These are phyloP conservation scores for Lithospermum erythrorhizon DNA, from an alignment of 257 asterid species.

Conservation along the genomic window DNA sequence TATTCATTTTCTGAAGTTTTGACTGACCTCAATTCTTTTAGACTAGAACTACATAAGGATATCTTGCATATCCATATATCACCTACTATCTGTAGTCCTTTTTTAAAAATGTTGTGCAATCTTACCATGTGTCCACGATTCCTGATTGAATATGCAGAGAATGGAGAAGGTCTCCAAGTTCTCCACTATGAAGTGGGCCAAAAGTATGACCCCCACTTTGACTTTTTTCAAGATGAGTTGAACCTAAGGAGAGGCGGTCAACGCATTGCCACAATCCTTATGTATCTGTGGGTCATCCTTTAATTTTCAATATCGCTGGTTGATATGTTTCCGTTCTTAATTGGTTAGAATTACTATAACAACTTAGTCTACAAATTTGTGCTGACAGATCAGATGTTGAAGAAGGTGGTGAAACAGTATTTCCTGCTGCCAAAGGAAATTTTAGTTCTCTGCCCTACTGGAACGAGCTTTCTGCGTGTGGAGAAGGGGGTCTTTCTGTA, in stretches of 20 bases:
- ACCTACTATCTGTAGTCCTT: conserved; percentile 8
- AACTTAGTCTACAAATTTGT: neutral
- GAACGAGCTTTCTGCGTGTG: conserved; percentile 96
- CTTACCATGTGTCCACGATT: too few species aligned
- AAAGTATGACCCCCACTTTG: conserved; percentile 91
- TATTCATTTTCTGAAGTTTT: too few species aligned
- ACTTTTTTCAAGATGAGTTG: conserved; percentile 76
- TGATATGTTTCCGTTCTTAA: neutral
- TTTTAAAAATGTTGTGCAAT: too few species aligned
- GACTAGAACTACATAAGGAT: too few species aligned
- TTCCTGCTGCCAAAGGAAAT: conserved; percentile 91
- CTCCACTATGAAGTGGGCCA: conserved; percentile 98
- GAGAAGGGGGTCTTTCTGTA: conserved; percentile 78
- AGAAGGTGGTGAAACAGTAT: conserved; percentile 98
- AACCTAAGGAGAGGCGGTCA: conserved; percentile 89
- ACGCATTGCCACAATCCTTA: conserved; percentile 88
- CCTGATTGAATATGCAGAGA: conserved; percentile 36
- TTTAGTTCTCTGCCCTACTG: conserved; percentile 78
- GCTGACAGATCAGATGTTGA: conserved; percentile 82
- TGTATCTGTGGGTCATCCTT: conserved; percentile 74
- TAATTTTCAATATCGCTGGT: neutral
- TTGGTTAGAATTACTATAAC: neutral
- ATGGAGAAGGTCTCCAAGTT: conserved; percentile 93
- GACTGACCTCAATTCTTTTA: too few species aligned
- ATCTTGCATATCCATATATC: conserved; percentile 7